Evolutionary conservation across 768 basidiomycete genomes (phyloP).

Genomic region (Holtermanniella nyarrowii): DNA sequence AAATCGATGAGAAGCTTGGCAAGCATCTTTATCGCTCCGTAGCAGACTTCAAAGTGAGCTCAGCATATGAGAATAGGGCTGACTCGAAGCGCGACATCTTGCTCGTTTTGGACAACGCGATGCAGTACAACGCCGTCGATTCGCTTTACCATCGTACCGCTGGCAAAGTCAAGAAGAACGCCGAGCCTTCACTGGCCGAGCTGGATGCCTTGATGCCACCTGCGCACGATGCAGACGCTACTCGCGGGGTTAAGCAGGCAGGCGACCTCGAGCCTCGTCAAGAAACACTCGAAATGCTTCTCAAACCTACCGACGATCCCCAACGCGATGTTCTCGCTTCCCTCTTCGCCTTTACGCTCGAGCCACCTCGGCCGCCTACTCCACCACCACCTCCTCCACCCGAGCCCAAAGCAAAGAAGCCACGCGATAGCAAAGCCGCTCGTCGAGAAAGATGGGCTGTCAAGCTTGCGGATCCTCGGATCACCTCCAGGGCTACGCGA

Average conservation of each 20-base stretch:
- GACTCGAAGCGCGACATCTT: constrained; percentile 52
- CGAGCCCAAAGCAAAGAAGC: constrained; percentile 7
- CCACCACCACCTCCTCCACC: constrained; percentile 46
- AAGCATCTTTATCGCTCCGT: constrained; percentile 64
- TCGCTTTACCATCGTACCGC: constrained; percentile 63
- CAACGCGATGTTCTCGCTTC: constrained; percentile 54
- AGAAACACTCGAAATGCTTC: constrained; percentile 50
- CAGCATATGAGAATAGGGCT: constrained; percentile 3
- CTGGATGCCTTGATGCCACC: constrained; percentile 15
- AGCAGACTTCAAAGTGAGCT: constrained; percentile 53
- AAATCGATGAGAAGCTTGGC: constrained; percentile 78
- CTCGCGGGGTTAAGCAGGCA: constrained; percentile 45
- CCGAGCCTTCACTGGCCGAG: constrained; percentile 47
- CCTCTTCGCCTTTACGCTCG: constrained; percentile 60
- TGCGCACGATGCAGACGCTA: neutral
- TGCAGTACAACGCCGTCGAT: constrained; percentile 68
- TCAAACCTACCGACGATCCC: constrained; percentile 49
- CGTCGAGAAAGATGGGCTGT: constrained; percentile 13
- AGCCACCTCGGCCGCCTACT: constrained; percentile 52
- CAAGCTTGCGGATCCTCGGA: constrained; percentile 6
- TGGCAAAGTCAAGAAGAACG: constrained; percentile 49
- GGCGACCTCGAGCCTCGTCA: constrained; percentile 70
- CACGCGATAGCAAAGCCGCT: constrained; percentile 4
- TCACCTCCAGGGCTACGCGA: constrained; percentile 13
- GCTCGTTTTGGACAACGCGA: constrained; percentile 82